phyloP scores from a whole-genome alignment of 2,329 filamentous ascomycete species.

The Pseudopyrenochaeta lycopersici region DNA sequence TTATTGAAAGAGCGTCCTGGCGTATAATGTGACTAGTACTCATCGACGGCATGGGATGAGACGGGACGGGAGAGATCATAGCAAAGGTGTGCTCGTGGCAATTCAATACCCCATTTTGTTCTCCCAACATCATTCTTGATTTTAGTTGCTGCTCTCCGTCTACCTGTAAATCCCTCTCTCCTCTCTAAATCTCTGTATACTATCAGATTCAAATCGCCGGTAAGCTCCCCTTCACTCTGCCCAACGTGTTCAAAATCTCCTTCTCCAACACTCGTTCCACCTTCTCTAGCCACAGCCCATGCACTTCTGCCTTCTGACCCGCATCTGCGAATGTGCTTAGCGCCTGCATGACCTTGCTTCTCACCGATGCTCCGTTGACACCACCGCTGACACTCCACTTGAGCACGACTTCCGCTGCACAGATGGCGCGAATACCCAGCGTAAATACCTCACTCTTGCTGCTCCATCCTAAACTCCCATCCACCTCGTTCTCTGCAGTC shows the following conservation, averaged over 20 bases:
- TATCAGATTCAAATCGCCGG: neutral
- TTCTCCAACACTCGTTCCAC: conserved; percentile 43
- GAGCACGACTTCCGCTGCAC: conserved; percentile 52
- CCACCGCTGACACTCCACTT: conserved; percentile 17
- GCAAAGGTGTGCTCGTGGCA: no score
- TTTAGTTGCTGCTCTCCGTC: no score
- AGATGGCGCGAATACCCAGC: conserved; percentile 60
- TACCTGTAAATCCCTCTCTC: neutral
- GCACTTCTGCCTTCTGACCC: conserved; percentile 30
- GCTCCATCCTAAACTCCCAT: conserved; percentile 77
- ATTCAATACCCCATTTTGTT: no score
- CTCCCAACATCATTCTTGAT: neutral
- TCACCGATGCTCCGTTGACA: conserved; percentile 8
- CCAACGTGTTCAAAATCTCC: conserved; percentile 20
- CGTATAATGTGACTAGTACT: no score
- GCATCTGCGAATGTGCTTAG: conserved; percentile 37
- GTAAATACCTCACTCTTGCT: conserved; percentile 74
- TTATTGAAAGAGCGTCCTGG: no score
- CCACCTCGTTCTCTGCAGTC: conserved; percentile 50
- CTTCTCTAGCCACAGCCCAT: conserved; percentile 50
- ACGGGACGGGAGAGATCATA: no score
- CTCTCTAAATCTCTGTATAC: neutral
- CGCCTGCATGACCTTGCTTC: conserved; percentile 30
- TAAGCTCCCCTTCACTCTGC: conserved; percentile 8
- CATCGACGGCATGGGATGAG: no score